A percentile compares a stretch with the other conserved stretches of the same genome.
phyloP scores from a whole-genome alignment of 257 asterid species.

The Dorcoceras hygrometricum region DNA sequence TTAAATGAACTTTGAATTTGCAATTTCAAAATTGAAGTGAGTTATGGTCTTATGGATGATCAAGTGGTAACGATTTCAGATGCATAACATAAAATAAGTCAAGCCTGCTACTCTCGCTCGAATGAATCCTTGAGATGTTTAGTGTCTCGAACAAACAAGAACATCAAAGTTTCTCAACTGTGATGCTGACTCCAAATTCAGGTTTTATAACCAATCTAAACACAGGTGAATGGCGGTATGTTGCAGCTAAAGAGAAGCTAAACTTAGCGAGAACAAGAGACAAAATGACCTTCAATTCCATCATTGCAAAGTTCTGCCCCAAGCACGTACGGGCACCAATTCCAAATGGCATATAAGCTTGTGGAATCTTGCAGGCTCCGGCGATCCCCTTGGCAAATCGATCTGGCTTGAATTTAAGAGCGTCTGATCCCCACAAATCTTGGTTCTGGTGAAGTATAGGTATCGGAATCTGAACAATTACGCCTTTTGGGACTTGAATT shows the following conservation, averaged over 20 bases:
- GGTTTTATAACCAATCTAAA: slow-evolving; percentile 52
- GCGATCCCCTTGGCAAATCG: slow-evolving; percentile 55
- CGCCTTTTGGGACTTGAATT: slow-evolving; percentile 52
- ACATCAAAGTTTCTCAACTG: slow-evolving; percentile 38
- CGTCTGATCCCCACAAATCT: slow-evolving; percentile 58
- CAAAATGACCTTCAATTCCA: slow-evolving; percentile 62
- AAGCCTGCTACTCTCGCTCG: too few relatives aligned
- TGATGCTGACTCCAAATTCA: slow-evolving; percentile 48
- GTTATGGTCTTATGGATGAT: background rate
- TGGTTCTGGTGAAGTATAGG: slow-evolving; percentile 47
- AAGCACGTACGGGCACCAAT: slow-evolving; percentile 51
- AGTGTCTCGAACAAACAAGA: background rate
- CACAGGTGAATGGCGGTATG: slow-evolving; percentile 54
- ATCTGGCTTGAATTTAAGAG: slow-evolving; percentile 52
- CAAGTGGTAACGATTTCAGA: background rate
- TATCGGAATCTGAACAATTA: slow-evolving; percentile 51
- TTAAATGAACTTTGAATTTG: background rate
- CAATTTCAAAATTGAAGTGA: background rate
- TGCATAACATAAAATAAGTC: background rate
- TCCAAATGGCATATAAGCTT: slow-evolving; percentile 77
- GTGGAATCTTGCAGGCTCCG: slow-evolving; percentile 63
- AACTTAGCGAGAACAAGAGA: slow-evolving; percentile 54
- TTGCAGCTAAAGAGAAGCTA: slow-evolving; percentile 50
- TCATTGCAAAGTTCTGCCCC: slow-evolving; percentile 75
- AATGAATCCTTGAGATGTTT: background rate